Base-by-base conservation (phyloP, 2,329 filamentous ascomycete species). In the Claviceps maximensis region DNA sequence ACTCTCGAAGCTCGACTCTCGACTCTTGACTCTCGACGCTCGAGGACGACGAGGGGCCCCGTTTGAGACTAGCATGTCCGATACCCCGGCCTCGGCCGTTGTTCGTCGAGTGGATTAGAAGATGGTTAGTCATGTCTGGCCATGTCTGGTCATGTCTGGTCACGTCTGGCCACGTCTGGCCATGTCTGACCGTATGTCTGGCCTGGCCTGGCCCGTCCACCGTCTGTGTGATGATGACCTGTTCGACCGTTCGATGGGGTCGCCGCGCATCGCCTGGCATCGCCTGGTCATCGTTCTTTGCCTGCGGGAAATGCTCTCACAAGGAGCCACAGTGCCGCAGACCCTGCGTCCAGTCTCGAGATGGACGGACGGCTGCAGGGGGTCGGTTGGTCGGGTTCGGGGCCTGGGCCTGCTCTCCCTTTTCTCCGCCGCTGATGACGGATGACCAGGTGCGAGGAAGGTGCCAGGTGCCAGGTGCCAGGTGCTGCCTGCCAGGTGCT, bases 21-120 rank as follows among this genome's bases (percentile, higher is more conserved):
- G n/a, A n/a, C n/a, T n/a, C n/a, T n/a, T n/a, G n/a, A n/a, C n/a
- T n/a, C n/a, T n/a, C n/a, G n/a, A n/a, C n/a, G n/a, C n/a, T n/a
- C n/a, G n/a, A n/a, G n/a, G n/a, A n/a, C n/a, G n/a, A n/a, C 8
- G 47, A 36, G 21, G 36, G 27, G 38, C 25, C 53, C 51, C 23
- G 12, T 53, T 54, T 19, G 8, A 50, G 55, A 13, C 49, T 58
- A 58, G 57, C 53, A 49, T 19, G 51, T 58, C 57, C 57, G 57
- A 58, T 54, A 57, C 57, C 57, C 57, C 48, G 52, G 55, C 53
- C 53, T 29, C 29, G 23, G 40, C 25, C 29, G 40, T 36, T 38
- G 10, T n/a, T 29, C 31, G 3, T 45, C 5, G n/a, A 9, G 45
- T 29, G 29, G 52, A 12, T 42, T 41, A 19, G 6, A 23, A 21